phyloP scores from a whole-genome alignment of 352 stramenopile species.

The Plasmopara viticola region DNA sequence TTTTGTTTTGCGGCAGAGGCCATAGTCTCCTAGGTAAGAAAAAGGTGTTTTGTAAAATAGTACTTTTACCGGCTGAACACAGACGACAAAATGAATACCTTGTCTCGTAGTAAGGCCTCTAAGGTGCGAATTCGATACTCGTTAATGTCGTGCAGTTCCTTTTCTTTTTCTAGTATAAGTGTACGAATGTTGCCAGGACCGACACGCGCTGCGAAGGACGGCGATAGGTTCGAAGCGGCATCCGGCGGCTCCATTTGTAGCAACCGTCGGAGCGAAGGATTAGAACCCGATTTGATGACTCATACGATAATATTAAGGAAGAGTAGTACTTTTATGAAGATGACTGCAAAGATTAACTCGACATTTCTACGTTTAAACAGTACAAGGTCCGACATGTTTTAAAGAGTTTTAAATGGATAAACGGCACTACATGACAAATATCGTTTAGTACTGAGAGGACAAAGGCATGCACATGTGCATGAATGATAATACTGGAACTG shows the following conservation, averaged over 20 bases:
- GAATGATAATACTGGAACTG: neutral
- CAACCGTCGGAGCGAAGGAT: neutral
- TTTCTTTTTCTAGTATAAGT: conserved; percentile 87
- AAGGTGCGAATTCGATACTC: conserved; percentile 84
- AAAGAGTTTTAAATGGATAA: neutral
- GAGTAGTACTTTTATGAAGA: neutral
- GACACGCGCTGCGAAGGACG: conserved; percentile 23
- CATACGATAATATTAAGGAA: neutral
- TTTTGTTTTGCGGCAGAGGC: conserved; percentile 55
- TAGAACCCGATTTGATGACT: conserved; percentile 1
- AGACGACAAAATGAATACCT: conserved; percentile 22
- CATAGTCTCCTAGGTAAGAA: conserved; percentile 28
- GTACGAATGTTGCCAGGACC: conserved; percentile 69
- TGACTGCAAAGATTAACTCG: neutral
- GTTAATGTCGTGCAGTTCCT: conserved; percentile 90
- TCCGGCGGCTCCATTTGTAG: conserved; percentile 6
- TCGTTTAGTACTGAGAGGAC: neutral
- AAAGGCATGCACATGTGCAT: conserved; percentile 1
- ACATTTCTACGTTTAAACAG: neutral
- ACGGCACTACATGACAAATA: neutral
- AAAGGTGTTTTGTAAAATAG: conserved; percentile 2
- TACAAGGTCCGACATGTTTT: neutral
- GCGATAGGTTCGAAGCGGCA: conserved; percentile 3
- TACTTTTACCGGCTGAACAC: neutral
- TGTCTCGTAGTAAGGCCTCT: conserved; percentile 70